Base-by-base conservation (phyloP, 352 stramenopile species). In the Elongisporangium anandrum region DNA sequence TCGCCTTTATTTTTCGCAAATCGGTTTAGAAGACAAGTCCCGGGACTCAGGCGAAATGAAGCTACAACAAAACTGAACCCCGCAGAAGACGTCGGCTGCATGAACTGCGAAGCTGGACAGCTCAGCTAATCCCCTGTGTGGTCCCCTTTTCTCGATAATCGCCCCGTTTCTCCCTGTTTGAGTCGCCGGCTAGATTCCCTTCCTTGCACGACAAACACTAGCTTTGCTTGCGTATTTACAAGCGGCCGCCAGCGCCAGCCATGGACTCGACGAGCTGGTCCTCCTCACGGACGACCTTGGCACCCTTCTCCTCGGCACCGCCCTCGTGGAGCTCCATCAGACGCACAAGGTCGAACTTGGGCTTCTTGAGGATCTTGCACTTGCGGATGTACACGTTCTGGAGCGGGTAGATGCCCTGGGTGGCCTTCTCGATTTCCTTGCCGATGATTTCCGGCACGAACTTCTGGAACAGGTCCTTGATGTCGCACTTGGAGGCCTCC, bases 361-460 rank as follows among this genome's bases (percentile, higher is more conserved):
- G 98, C 90, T 99, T 99, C 94, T 99, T 99, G 41, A 99, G 88
- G 54, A 99, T 97, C 95, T 99, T 99, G 64, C 98, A 97, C 94
- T 99, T 99, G 67, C 97, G 95, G 76, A 99, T 98, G 91, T 96
- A 99, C 60, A 98, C 93, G 79, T 99, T 98, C 85, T 99, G 97
- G 63, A 99, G 87, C 55, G 98, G 98, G 92, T 98, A 99, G 81
- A 99, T 99, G 70, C 88, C 85, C 69, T 98, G 93, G 49, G 92
- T 98, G 59, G 95, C 89, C 81, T 98, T 97, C 66, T 98, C 95
- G 70, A 99, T 99, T 68, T 99, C 90, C 70, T 98, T 96, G 64
- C 96, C 97, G 65, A 99, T 99, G 70, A 97, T 97, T 66, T 98
- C 97, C 45, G 95, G 90, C 67, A 99, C 95, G 69, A 99, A 98